Base-by-base conservation (phyloP, 73 alveolate genomes). In the Paramecium bursaria region DNA sequence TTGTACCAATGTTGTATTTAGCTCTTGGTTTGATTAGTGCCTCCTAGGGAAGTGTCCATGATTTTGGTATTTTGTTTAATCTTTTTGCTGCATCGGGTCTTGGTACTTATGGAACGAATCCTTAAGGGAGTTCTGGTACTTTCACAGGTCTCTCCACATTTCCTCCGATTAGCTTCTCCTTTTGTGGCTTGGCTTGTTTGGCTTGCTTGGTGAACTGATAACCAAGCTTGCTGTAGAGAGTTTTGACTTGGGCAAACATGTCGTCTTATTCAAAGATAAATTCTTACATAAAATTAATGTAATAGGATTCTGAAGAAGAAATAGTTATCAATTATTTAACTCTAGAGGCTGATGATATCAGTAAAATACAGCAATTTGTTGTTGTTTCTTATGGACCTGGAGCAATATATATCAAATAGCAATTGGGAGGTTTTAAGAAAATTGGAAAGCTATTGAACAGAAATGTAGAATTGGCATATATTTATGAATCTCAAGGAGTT, bases 221-320 rank as follows among this genome's bases (percentile, higher is more conserved):
- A 3, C 10, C 30, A 53, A 53, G 48, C 30, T 53, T 47, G 14
- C 48, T 19, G 4, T 46, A 17, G 73, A 74, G 4, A 2, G 85
- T 44, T 29, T 79, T 79, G 23, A 79, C 74, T 21, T 42, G 50
- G 25, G 89, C 39, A 47, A 48, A 53, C 85, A 79, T 14, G 35
- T 79, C 89, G 77, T 79, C 89, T 33, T 80, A 52, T 53, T 79
- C 76, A 53, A 54, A 79, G 44, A 79, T 53, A 33, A 53, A 54
- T 53, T 39, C 33, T 67, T 67, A 67, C 82, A 67, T 67, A n/a
- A n/a, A n/a, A n/a, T n/a, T n/a, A n/a, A n/a, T n/a, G n/a, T n/a
- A n/a, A n/a, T n/a, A n/a, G n/a, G n/a, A n/a, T n/a, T n/a, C n/a
- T n/a, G n/a, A n/a, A n/a, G n/a, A n/a, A n/a, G n/a, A n/a, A n/a